A percentile compares a stretch with the other conserved stretches of the same genome.
phyloP scores from a whole-genome alignment of 2,329 filamentous ascomycete genomes.

The Neonectria coccinea region DNA sequence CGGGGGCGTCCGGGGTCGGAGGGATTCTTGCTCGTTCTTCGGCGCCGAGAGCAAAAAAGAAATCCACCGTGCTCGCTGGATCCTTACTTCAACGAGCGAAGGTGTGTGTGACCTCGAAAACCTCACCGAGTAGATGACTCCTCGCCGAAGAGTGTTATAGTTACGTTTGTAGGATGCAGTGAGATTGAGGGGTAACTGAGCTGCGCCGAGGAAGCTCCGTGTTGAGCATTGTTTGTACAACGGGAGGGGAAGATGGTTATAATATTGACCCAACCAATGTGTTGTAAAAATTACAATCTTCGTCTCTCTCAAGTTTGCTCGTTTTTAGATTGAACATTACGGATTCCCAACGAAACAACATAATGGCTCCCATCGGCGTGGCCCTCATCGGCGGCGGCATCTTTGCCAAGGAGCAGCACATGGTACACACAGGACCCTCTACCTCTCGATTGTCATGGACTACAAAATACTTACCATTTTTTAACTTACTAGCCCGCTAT shows the following conservation, averaged over 20 bases:
- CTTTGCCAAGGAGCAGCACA: slow-evolving; percentile 69
- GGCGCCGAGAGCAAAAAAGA: neutral
- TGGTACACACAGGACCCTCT: slow-evolving; percentile 52
- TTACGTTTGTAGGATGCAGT: neutral
- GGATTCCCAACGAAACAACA: slow-evolving; percentile 6
- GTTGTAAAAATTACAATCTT: neutral
- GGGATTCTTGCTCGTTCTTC: neutral
- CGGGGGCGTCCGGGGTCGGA: neutral
- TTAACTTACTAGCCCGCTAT: slow-evolving; percentile 64
- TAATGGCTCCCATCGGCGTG: slow-evolving; percentile 59
- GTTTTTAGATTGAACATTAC: neutral
- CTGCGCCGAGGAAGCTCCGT: slow-evolving; percentile 13
- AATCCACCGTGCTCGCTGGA: neutral
- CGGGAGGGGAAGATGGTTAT: neutral
- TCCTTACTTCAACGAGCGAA: neutral
- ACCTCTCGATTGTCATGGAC: neutral
- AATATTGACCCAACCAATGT: neutral
- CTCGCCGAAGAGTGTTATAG: neutral
- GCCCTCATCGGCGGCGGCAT: slow-evolving; percentile 74
- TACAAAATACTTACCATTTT: neutral
- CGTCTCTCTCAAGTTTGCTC: neutral
- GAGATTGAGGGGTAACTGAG: neutral
- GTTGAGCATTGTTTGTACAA: slow-evolving; percentile 2
- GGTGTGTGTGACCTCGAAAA: neutral
- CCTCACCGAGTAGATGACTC: neutral